These are phyloP conservation scores for Rhodotorula toruloides DNA, from an alignment of 768 basidiomycete species.

Conservation along the genomic window DNA sequence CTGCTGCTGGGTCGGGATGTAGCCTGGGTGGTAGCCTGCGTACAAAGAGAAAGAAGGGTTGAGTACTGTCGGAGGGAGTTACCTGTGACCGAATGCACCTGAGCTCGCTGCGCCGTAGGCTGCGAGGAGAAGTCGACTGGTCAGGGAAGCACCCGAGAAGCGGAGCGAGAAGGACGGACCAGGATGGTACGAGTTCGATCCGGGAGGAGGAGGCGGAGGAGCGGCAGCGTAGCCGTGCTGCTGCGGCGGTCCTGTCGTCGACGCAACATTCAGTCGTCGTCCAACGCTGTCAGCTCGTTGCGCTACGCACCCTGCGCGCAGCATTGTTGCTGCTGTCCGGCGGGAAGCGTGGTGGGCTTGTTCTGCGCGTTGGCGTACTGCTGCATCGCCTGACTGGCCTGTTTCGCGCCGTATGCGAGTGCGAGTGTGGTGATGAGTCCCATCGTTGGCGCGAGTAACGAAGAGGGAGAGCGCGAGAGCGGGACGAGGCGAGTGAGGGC, in stretches of 20 bases:
- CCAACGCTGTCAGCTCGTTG: too few species aligned
- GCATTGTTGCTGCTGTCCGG: too few species aligned
- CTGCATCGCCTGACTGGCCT: not conserved
- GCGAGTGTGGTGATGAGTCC: not conserved
- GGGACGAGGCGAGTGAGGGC: too few species aligned
- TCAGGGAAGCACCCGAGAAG: too few species aligned
- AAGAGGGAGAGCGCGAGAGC: not conserved
- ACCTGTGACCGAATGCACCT: not conserved
- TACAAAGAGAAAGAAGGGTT: not conserved
- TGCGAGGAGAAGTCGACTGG: too few species aligned
- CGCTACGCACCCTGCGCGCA: too few species aligned
- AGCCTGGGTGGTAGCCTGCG: constrained; percentile 11
- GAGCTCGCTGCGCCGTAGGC: not conserved
- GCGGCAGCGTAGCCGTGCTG: too few species aligned
- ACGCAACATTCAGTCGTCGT: too few species aligned
- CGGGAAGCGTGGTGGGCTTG: not conserved
- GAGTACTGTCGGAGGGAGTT: not conserved
- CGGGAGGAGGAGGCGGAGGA: too few species aligned
- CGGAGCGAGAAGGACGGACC: too few species aligned
- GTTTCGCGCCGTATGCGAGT: constrained; percentile 1
- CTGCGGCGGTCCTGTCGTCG: too few species aligned
- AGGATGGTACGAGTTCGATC: too few species aligned
- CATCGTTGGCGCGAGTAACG: not conserved
- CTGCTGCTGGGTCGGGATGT: constrained; percentile 1
- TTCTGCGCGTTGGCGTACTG: not conserved